Base-by-base conservation (phyloP, 2,329 filamentous ascomycete genomes). In the Sporothrix brunneoviolacea region DNA sequence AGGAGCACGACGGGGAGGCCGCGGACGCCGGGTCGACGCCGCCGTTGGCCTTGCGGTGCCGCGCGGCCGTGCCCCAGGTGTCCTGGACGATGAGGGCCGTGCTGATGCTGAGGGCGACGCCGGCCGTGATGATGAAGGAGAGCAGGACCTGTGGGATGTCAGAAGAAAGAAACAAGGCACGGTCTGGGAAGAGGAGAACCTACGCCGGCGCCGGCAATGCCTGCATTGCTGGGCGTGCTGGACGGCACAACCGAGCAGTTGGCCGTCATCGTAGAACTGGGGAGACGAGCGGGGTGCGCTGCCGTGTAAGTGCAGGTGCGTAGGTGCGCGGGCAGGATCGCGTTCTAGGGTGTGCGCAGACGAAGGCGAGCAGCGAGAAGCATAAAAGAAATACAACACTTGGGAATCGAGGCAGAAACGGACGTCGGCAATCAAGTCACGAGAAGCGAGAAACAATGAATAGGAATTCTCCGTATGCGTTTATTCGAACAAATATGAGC, bases 51-150 rank as follows among this genome's bases (percentile, higher is more conserved):
- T 70, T 51, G 67, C 69, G 27, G 70, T 42, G 38, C 33, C 33
- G 47, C 28, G 42, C 52, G 19, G 21, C 61, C 54, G 58, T 38
- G 52, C 47, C 51, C 24, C 57, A 66, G 18, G 72, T 62, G 54
- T 82, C 77, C 50, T 75, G 71, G 48, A 83, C 61, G 51, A 85
- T 72, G 52, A 85, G 77, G 51, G 71, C 73, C 33, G 71, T 68
- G 54, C 74, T 76, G 52, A 84, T 67, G 49, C 73, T 52, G 50
- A 84, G 68, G 27, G 81, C 74, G 47, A 84, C 61, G 49, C 66
- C 68, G 48, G 82, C 82, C 6, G 81, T 84, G 54, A 83, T 74
- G 61, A 84, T 80, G 66, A 84, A 85, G 41, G 81, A 83, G 55
- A 85, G 72, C 28, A 85, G 70, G 54, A 82, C 74, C 76, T 81